Conservation (phyloP, 805 yeast species). For the Teunomyces aglyptinius region DNA sequence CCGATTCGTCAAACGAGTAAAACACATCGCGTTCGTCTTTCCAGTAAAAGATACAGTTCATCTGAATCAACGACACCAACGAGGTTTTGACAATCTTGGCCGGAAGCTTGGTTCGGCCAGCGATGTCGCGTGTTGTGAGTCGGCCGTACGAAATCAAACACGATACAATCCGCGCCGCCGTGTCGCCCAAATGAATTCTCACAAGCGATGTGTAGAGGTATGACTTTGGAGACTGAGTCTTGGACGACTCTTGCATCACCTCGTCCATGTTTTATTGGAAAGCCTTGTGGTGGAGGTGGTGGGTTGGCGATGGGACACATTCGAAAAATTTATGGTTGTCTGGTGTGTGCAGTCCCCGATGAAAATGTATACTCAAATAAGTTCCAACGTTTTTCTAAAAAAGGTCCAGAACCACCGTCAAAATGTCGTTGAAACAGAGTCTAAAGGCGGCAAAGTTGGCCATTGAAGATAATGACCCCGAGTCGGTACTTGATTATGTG, state of each 20-base stretch:
- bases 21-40: conserved; percentile 41
- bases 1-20: conserved; percentile 64
- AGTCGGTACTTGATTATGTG: conserved; percentile 56
- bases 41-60: conserved; percentile 72
- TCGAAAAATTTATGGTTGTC: background rate
- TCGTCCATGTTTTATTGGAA: conserved; percentile 15
- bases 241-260: conserved; percentile 23
- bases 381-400: too few species aligned
- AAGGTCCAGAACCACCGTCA: too few species aligned
- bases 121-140: conserved; percentile 54
- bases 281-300: background rate
- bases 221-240: conserved; percentile 62
- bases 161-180: conserved; percentile 63
- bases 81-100: conserved; percentile 55
- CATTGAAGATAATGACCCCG: conserved; percentile 56
- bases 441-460: conserved; percentile 46
- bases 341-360: background rate
- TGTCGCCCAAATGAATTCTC: conserved; percentile 63
- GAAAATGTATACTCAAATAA: too few species aligned
- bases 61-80: conserved; percentile 74
- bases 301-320: background rate
- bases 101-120: conserved; percentile 46
- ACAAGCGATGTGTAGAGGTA: conserved; percentile 55
- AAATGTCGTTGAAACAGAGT: conserved; percentile 23
- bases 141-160: conserved; percentile 67